Base-by-base conservation (phyloP, 2,329 filamentous ascomycete genomes). In the Beauveria caledonica region DNA sequence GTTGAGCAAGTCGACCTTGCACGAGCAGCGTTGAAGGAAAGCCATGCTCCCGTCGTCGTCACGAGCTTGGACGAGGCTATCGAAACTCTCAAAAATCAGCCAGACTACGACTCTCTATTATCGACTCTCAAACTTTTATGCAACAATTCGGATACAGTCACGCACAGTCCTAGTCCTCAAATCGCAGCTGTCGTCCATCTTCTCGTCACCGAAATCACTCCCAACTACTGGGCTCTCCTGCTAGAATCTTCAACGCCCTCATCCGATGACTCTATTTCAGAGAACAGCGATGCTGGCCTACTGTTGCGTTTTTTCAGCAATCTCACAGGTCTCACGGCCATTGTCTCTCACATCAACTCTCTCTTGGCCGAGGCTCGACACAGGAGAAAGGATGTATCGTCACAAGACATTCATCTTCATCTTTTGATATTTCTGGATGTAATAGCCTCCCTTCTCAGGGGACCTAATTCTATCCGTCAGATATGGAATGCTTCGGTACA, bases 151-250 rank as follows among this genome's bases (percentile, higher is more conserved):
- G 67, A 67, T 10, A 58, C 62, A 3, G 27, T 51, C 25, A 40
- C 39, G 1, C 46, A 39, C 59, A 51, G 21, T 10, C 86, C 90
- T 3, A 82, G 82, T 36, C 86, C 92, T 1, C 76, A 84, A 63
- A 83, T 86, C 60, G 86, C 90, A 21, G 89, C 92, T 66, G 83
- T 97, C 36, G 78, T 93, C 57, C 86, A 92, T 68, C 76, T 84
- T 3, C 75, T 99, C 40, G 85, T 95, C 62, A 86, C 82, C 17
- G 83, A 86, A 36, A 92, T 89, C 27, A 77, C 91, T 8, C 89
- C 90, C 1, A 89, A 92, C 69, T 96, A 93, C 73, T 97, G 94
- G 93, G 70, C 78, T 3, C 68, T 84, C 9, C 69, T 93, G 17
- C 74, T 77, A 42, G 80, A 82, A 61, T 75, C 74, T n/a, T 33